phyloP scores from a whole-genome alignment of 129 eudicot species.

The Helianthus tuberosus region DNA sequence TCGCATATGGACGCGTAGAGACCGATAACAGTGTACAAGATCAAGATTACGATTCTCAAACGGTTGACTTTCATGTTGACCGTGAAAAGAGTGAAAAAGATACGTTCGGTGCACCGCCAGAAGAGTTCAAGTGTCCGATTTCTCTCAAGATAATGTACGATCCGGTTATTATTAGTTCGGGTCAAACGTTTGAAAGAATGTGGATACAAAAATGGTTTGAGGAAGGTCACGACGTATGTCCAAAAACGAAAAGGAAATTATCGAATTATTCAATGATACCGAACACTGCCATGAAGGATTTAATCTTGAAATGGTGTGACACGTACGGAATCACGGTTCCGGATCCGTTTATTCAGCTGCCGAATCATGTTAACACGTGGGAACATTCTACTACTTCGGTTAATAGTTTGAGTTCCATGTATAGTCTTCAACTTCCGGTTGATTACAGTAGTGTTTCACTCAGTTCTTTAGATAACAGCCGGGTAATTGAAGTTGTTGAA shows the following conservation, averaged over 20 bases:
- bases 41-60: slow-evolving; percentile 22
- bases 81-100: slow-evolving; percentile 28
- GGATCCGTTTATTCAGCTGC: slow-evolving; percentile 42
- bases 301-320: slow-evolving; percentile 65
- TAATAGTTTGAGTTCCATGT: slow-evolving; percentile 70
- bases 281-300: slow-evolving; percentile 55
- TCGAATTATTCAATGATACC: slow-evolving; percentile 47
- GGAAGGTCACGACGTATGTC: slow-evolving; percentile 80
- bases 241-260: slow-evolving; percentile 57
- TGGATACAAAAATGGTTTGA: slow-evolving; percentile 89
- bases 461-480: slow-evolving; percentile 54
- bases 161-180: slow-evolving; percentile 87
- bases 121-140: slow-evolving; percentile 78
- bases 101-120: slow-evolving; percentile 42
- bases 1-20: slow-evolving; percentile 29
- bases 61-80: slow-evolving; percentile 28
- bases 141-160: slow-evolving; percentile 71
- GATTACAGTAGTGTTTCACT: slow-evolving; percentile 68
- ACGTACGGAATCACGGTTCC: slow-evolving; percentile 35
- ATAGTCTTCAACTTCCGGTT: slow-evolving; percentile 56
- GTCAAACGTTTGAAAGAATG: slow-evolving; percentile 77
- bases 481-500: not conserved
- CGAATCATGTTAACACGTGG: slow-evolving; percentile 32
- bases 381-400: slow-evolving; percentile 69
- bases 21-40: slow-evolving; percentile 28